These are phyloP conservation scores for Elsinoe arachidis DNA, from an alignment of 2,329 filamentous ascomycete genomes.

Conservation along the genomic window DNA sequence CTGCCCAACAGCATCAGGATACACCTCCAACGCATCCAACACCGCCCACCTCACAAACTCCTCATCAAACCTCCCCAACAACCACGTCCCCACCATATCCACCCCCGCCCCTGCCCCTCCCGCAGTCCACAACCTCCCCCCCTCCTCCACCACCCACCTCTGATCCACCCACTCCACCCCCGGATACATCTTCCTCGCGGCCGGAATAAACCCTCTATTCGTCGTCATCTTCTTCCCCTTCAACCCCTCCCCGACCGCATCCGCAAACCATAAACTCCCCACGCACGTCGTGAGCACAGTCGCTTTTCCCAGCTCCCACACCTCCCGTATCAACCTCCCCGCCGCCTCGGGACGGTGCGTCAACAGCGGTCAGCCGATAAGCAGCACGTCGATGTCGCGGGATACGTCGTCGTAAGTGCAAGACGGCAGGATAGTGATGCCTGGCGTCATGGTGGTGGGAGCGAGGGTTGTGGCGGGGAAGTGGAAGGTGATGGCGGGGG, in stretches of 20 bases:
- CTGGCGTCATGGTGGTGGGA: slow-evolving; percentile 25
- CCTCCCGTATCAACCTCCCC: slow-evolving; percentile 25
- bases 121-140: slow-evolving; percentile 32
- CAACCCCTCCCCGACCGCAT: slow-evolving; percentile 25
- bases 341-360: slow-evolving; percentile 27
- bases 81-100: slow-evolving; percentile 13
- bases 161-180: slow-evolving; percentile 32
- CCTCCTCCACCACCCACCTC: slow-evolving; percentile 31
- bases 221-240: slow-evolving; percentile 34
- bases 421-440: slow-evolving; percentile 30
- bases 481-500: slow-evolving; percentile 30
- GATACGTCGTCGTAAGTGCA: slow-evolving; percentile 35
- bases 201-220: slow-evolving; percentile 26
- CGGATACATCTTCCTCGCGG: slow-evolving; percentile 26
- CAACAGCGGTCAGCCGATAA: slow-evolving; percentile 32
- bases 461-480: slow-evolving; percentile 32
- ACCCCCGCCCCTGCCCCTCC: slow-evolving; percentile 32
- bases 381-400: slow-evolving; percentile 34
- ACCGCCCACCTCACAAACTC: slow-evolving; percentile 4
- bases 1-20: slow-evolving; percentile 7
- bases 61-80: slow-evolving; percentile 4
- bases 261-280: slow-evolving; percentile 34
- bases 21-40: slow-evolving; percentile 9
- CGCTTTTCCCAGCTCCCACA: slow-evolving; percentile 26
- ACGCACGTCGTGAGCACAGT: slow-evolving; percentile 33